Conservation (phyloP, 225 moss, liverwort and hornwort species). For the Polytrichum formosum region DNA sequence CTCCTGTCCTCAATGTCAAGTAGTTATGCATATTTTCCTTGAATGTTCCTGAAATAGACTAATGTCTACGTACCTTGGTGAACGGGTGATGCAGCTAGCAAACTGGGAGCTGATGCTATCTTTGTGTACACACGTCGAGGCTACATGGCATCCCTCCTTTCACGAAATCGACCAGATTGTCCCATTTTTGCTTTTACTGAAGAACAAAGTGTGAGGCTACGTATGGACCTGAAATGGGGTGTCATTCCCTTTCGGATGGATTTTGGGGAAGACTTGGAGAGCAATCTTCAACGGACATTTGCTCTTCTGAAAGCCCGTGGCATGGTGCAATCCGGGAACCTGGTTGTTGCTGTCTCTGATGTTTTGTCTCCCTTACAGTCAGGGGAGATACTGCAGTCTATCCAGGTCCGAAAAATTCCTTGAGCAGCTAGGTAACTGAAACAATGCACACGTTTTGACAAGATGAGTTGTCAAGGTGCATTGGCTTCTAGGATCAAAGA, state of each 20-base stretch:
- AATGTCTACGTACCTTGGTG: not conserved
- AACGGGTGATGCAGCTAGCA: slow-evolving; percentile 62
- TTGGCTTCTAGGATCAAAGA: too few relatives aligned
- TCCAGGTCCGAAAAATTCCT: slow-evolving; percentile 75
- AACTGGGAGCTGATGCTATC: slow-evolving; percentile 86
- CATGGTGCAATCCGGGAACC: slow-evolving; percentile 81
- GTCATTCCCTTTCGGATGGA: slow-evolving; percentile 84
- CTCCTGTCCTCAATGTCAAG: not conserved
- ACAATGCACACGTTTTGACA: too few relatives aligned
- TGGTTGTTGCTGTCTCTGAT: slow-evolving; percentile 92
- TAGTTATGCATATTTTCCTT: not conserved
- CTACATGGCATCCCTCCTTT: slow-evolving; percentile 91
- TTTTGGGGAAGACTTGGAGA: slow-evolving; percentile 84
- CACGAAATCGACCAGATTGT: slow-evolving; percentile 87
- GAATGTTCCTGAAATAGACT: not conserved
- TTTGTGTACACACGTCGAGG: slow-evolving; percentile 94
- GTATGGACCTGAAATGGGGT: slow-evolving; percentile 90
- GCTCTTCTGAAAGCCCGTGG: slow-evolving; percentile 69
- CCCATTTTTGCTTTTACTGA: slow-evolving; percentile 98
- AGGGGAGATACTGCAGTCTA: slow-evolving; percentile 68
- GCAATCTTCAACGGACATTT: slow-evolving; percentile 71
- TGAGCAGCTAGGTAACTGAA: slow-evolving; percentile 13
- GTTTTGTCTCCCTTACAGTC: slow-evolving; percentile 51
- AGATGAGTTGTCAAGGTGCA: too few relatives aligned
- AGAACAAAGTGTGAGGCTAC: slow-evolving; percentile 58